Percentiles rank a stretch among this genome's conserved stretches.
Evolutionary conservation across 148 eudicot species (phyloP).

Genomic region (Spergularia bocconei): DNA sequence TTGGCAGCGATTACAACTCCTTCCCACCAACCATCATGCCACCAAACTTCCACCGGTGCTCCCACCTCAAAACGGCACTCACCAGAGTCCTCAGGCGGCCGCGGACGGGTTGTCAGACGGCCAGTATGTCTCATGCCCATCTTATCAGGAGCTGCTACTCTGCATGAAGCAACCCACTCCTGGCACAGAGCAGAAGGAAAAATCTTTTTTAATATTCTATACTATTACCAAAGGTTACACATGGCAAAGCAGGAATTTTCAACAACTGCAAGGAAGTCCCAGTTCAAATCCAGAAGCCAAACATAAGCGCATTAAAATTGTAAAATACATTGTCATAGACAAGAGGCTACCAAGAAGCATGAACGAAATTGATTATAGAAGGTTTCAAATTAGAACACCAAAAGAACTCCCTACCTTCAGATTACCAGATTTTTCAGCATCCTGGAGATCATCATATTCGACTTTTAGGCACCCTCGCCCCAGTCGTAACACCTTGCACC

Average conservation of each 20-base stretch:
- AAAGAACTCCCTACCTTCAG: constrained; percentile 51
- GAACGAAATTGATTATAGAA: background rate
- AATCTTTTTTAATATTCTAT: background rate
- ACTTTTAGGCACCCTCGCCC: constrained; percentile 51
- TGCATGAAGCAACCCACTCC: constrained; percentile 75
- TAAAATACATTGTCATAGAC: too few relatives aligned
- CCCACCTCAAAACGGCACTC: constrained; percentile 48
- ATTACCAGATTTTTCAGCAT: constrained; percentile 58
- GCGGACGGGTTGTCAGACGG: constrained; percentile 64
- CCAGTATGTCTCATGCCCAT: constrained; percentile 59
- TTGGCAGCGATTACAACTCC: constrained; percentile 41
- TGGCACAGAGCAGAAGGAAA: constrained; percentile 20
- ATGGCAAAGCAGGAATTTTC: too few relatives aligned
- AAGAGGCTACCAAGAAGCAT: too few relatives aligned
- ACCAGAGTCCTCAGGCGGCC: constrained; percentile 26
- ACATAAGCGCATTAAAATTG: too few relatives aligned
- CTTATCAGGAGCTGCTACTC: constrained; percentile 67
- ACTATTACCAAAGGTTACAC: background rate
- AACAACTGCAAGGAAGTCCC: too few relatives aligned
- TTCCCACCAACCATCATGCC: constrained; percentile 99
- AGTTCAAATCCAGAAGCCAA: too few relatives aligned
- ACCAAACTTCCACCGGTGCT: constrained; percentile 77
- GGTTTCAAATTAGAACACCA: background rate
- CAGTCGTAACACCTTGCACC: constrained; percentile 57
- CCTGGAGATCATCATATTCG: constrained; percentile 70